Percentiles rank a stretch among this genome's conserved stretches.
These are phyloP conservation scores for Alternaria infectoria DNA, from an alignment of 2,329 filamentous ascomycete genomes.

Conservation along the genomic window DNA sequence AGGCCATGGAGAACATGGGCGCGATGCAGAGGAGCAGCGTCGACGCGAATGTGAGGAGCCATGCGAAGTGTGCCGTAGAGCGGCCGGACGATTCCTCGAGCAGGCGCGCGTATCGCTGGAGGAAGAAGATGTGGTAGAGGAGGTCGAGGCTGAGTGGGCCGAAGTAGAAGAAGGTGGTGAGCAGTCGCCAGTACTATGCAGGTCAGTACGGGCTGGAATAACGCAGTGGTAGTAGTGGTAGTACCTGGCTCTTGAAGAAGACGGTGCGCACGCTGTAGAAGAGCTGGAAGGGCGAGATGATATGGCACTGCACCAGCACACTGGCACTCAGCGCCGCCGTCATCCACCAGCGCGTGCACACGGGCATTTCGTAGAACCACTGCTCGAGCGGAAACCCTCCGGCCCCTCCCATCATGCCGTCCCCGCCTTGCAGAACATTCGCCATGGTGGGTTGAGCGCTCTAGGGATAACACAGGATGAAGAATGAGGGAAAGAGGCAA, in stretches of 20 bases:
- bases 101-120: conserved; percentile 92
- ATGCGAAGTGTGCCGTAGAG: conserved; percentile 91
- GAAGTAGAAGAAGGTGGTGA: conserved; percentile 97
- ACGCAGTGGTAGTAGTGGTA: not conserved
- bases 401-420: conserved; percentile 60
- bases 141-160: conserved; percentile 92
- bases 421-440: conserved; percentile 51
- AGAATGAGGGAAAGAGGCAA: not conserved
- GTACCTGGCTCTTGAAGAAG: conserved; percentile 87
- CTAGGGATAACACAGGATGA: not conserved
- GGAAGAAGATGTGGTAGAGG: conserved; percentile 97
- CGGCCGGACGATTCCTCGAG: conserved; percentile 93
- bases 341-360: conserved; percentile 96
- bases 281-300: conserved; percentile 90
- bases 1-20: conserved; percentile 87
- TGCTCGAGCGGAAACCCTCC: conserved; percentile 81
- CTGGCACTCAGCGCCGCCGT: conserved; percentile 88
- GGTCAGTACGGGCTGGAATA: conserved; percentile 5
- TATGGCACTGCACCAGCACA: conserved; percentile 88
- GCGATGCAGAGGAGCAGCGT: conserved; percentile 80
- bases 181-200: conserved; percentile 90
- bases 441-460: conserved; percentile 46
- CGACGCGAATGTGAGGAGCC: conserved; percentile 87
- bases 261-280: conserved; percentile 96
- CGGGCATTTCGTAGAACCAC: conserved; percentile 99